Evolutionary conservation across 352 stramenopile species (phyloP).

Genomic region (Pythium utonaiense): DNA sequence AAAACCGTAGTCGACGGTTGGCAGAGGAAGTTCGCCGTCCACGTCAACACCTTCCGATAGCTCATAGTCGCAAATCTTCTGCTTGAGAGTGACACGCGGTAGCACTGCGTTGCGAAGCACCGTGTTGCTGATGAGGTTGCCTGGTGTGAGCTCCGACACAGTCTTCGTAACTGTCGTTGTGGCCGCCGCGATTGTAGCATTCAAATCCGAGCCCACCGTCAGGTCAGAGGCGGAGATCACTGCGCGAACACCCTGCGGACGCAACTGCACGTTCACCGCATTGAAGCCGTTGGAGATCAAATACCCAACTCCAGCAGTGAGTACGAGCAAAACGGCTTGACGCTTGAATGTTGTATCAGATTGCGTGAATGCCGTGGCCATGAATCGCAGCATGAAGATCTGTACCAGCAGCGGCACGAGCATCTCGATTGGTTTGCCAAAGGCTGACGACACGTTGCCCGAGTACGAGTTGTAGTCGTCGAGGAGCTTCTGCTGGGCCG

Average conservation of each 20-base stretch:
- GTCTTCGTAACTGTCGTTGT: not conserved
- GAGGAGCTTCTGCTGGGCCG: not conserved
- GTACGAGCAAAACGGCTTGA: not conserved
- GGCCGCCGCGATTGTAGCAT: not conserved
- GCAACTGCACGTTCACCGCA: conserved; percentile 10
- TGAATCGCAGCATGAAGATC: conserved; percentile 6
- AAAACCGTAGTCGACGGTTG: conserved; percentile 5
- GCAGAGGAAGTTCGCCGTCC: not conserved
- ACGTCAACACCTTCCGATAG: not conserved
- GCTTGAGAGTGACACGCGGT: not conserved
- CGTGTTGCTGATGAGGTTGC: conserved; percentile 8
- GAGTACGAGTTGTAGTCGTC: conserved; percentile 12
- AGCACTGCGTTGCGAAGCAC: conserved; percentile 8
- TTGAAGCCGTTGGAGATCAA: conserved; percentile 12
- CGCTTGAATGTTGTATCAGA: not conserved
- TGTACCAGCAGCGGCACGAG: not conserved
- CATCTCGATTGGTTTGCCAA: conserved; percentile 8
- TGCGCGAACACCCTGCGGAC: not conserved
- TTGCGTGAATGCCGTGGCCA: not conserved
- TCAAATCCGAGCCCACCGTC: not conserved
- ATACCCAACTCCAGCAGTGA: not conserved
- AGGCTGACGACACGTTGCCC: not conserved
- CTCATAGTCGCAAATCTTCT: not conserved
- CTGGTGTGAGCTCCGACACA: not conserved
- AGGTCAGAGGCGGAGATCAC: conserved; percentile 2